A percentile compares a stretch with the other conserved stretches of the same genome.
Conservation (phyloP, 1,139 yeast species). For the Sugiyamaella pinicola region DNA sequence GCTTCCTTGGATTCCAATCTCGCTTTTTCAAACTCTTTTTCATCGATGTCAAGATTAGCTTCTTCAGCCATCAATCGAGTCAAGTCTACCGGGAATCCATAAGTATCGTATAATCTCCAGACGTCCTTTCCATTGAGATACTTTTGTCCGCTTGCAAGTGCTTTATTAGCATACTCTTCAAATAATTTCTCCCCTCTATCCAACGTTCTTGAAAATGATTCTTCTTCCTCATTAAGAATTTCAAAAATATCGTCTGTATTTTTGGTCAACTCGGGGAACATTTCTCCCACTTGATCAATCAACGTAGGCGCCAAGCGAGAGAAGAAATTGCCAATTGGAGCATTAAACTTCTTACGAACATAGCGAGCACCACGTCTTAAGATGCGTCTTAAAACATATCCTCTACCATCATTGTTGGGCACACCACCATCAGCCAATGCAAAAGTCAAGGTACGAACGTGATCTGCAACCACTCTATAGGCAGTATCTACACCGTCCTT, state of each 20-base stretch:
- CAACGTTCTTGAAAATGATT: conserved; percentile 88
- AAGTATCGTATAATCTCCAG: conserved; percentile 98
- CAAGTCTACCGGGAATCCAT: conserved; percentile 98
- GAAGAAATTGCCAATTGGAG: conserved; percentile 92
- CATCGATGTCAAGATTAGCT: conserved; percentile 91
- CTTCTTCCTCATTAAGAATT: conserved; percentile 93
- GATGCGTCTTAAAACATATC: conserved; percentile 94
- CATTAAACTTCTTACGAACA: conserved; percentile 93
- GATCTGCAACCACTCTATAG: conserved; percentile 97
- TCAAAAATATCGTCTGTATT: conserved; percentile 79
- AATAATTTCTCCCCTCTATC: conserved; percentile 98
- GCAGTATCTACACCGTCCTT: conserved; percentile 96
- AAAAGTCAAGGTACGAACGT: conserved; percentile 92
- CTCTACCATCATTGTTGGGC: conserved; percentile 98
- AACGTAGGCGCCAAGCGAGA: conserved; percentile 90
- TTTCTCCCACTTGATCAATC: conserved; percentile 80
- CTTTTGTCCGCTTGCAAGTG: conserved; percentile 73
- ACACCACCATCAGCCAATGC: conserved; percentile 99
- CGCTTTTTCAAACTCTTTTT: conserved; percentile 87
- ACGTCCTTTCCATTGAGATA: conserved; percentile 90
- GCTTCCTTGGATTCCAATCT: conserved; percentile 89
- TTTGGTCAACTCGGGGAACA: conserved; percentile 85
- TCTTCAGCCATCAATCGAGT: conserved; percentile 99
- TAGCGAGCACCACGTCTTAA: conserved; percentile 97
- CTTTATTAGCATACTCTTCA: conserved; percentile 86